Base-by-base conservation (phyloP, 495 filamentous ascomycete genomes). In the Trichodelitschia bisporula region DNA sequence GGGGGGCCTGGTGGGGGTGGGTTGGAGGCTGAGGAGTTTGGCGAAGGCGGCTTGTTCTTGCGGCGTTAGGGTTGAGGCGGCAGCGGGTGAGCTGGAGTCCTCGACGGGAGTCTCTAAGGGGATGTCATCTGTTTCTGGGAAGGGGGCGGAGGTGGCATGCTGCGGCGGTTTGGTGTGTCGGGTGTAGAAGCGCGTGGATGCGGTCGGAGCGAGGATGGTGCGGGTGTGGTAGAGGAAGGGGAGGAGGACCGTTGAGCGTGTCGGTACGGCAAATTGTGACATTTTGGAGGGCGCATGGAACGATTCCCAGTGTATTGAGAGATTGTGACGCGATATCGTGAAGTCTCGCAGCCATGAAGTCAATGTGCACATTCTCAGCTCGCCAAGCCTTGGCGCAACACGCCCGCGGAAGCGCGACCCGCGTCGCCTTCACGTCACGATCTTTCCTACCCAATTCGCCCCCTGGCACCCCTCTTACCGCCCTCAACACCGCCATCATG, bases 141-240 rank as follows among this genome's bases (percentile, higher is more conserved):
- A n/a, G 21, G 21, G 21, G n/a, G 6, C 6, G 6, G 6, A 6
- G 21, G n/a, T 6, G 6, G 21, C 6, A n/a, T n/a, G 21, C 6
- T 24, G 21, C 21, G 6, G 21, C 21, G 6, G 21, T 6, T 24
- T 6, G 6, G 6, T 24, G n/a, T n/a, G n/a, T n/a, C n/a, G n/a
- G n/a, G n/a, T n/a, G n/a, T n/a, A n/a, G n/a, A n/a, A n/a, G 21
- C 21, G 21, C 21, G n/a, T 24, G 21, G 21, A 24, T 6, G 21
- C 6, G 21, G 21, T 6, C 21, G 21, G n/a, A 24, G 21, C 21
- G 21, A 24, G 26, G 26, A 29, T 8, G 26, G 26, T 29, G 8
- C 15, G 9, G 8, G 26, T 29, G 10, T 29, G 26, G 15, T 29
- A 29, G 9, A 29, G 26, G 26, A 29, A 29, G 10, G 26, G 26